Percentiles rank a stretch among this genome's conserved stretches.
These are phyloP conservation scores for Spinacia oleracea DNA, from an alignment of 179 eudicot species.

Conservation along the genomic window DNA sequence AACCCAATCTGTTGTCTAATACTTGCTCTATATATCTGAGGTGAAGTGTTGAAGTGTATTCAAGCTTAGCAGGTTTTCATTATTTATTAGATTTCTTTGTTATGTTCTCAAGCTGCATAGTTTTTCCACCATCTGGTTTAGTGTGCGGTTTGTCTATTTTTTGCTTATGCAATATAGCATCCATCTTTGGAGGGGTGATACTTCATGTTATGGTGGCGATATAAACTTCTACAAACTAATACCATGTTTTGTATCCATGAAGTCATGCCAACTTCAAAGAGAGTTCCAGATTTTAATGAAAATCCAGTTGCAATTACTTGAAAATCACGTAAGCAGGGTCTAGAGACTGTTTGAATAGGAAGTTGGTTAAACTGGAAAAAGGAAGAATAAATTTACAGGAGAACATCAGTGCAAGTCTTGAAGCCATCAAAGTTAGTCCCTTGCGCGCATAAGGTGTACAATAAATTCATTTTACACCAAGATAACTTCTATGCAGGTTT, in stretches of 20 bases:
- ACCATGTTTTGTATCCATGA: neutral
- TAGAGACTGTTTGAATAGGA: neutral
- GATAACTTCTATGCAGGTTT: no score
- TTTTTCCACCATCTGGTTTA: neutral
- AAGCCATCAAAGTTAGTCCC: neutral
- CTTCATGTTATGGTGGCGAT: neutral
- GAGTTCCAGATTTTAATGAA: neutral
- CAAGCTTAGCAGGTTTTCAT: constrained; percentile 1
- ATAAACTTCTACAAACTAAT: neutral
- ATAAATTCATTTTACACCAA: no score
- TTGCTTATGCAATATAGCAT: neutral
- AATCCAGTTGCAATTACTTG: no score
- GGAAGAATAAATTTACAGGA: neutral
- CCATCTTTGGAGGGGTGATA: neutral
- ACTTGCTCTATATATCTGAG: neutral
- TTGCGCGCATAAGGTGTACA: no score
- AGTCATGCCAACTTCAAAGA: neutral
- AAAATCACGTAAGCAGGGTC: neutral
- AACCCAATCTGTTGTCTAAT: neutral
- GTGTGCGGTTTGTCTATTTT: neutral
- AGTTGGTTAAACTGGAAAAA: neutral
- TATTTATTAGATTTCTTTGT: neutral
- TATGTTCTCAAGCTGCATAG: neutral
- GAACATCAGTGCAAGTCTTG: neutral
- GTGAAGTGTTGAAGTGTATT: neutral